Evolutionary conservation across 345 rosid species (phyloP).

Genomic region (Euphorbia lathyris): DNA sequence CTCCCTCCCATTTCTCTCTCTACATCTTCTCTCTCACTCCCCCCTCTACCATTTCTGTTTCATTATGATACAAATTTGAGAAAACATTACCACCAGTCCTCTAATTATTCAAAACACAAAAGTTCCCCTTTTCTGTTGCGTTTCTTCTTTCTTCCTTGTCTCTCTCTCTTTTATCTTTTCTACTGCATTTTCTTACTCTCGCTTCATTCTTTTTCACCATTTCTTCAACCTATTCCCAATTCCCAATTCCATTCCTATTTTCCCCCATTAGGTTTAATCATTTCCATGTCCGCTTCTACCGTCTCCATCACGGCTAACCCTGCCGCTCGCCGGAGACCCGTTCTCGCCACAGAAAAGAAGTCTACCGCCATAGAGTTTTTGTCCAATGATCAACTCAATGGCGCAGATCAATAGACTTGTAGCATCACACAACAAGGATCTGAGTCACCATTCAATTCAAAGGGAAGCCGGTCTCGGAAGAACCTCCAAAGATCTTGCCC

Average conservation of each 20-base stretch:
- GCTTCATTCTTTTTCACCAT: background rate
- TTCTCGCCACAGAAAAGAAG: slow-evolving; percentile 53
- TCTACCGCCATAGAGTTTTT: slow-evolving; percentile 44
- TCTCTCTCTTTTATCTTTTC: background rate
- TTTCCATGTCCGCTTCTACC: slow-evolving; percentile 75
- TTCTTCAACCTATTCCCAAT: background rate
- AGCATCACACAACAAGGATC: slow-evolving; percentile 49
- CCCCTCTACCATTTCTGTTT: no score
- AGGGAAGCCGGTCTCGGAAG: slow-evolving; percentile 47
- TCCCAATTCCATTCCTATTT: background rate
- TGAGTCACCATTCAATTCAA: slow-evolving; percentile 59
- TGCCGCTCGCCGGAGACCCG: slow-evolving; percentile 53
- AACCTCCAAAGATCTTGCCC: slow-evolving; percentile 39
- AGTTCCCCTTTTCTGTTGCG: background rate
- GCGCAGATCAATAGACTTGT: slow-evolving; percentile 21
- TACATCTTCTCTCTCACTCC: no score
- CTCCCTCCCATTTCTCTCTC: no score
- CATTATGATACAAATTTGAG: no score
- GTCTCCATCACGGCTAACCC: slow-evolving; percentile 78
- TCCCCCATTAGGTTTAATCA: no score
- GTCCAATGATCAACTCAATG: slow-evolving; percentile 39
- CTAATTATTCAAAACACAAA: background rate
- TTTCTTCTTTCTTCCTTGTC: no score
- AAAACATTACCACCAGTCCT: no score
- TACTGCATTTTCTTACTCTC: background rate